These are phyloP conservation scores for Kodamaea lidongshanica DNA, from an alignment of 805 yeast species.

Conservation along the genomic window DNA sequence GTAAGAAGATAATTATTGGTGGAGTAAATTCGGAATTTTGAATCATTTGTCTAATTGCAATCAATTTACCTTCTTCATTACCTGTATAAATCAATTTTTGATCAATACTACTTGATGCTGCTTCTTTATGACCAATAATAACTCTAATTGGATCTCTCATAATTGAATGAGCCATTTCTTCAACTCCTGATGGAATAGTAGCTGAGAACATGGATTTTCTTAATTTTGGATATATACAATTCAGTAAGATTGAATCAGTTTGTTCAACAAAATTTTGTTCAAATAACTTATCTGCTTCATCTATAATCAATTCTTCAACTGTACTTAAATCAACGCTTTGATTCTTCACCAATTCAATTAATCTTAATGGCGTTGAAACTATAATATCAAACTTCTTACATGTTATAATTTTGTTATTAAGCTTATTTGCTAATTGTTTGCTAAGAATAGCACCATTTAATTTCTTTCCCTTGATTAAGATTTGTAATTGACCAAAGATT, in stretches of 20 bases:
- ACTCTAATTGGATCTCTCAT: constrained; percentile 84
- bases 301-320: constrained; percentile 77
- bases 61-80: constrained; percentile 88
- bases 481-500: constrained; percentile 62
- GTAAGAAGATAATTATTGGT: constrained; percentile 87
- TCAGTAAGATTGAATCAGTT: constrained; percentile 74
- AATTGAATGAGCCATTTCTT: constrained; percentile 75
- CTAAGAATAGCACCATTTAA: constrained; percentile 61
- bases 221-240: constrained; percentile 46
- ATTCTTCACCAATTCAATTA: constrained; percentile 68
- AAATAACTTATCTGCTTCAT: constrained; percentile 92
- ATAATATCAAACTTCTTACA: constrained; percentile 69
- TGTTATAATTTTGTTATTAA: constrained; percentile 53
- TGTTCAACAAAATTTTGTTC: constrained; percentile 85
- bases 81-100: constrained; percentile 85
- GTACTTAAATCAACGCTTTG: constrained; percentile 54
- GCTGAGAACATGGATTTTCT: constrained; percentile 88
- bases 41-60: constrained; percentile 86
- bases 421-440: constrained; percentile 63
- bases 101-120: constrained; percentile 77
- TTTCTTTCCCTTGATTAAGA: constrained; percentile 50
- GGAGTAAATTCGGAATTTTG: constrained; percentile 83
- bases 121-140: constrained; percentile 89
- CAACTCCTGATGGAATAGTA: constrained; percentile 89
- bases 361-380: constrained; percentile 82